These are phyloP conservation scores for Dryadomyces quercivorus DNA, from an alignment of 2,329 filamentous ascomycete genomes.

Conservation along the genomic window DNA sequence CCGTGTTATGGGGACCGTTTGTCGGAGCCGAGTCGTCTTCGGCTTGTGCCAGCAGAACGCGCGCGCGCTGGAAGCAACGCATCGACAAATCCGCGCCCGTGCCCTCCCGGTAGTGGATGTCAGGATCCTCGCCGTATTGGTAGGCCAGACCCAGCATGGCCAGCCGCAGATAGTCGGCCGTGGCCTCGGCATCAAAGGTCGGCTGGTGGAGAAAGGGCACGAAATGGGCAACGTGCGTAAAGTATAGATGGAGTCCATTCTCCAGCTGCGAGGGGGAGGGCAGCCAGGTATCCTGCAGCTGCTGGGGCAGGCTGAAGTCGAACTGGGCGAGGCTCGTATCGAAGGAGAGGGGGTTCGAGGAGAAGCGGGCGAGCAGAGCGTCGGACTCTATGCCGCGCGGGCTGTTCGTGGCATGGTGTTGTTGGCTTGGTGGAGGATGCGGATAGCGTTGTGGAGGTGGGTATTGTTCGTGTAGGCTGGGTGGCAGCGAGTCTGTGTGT, in stretches of 20 bases:
- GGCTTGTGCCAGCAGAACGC: slow-evolving; percentile 13
- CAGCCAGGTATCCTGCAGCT: slow-evolving; percentile 17
- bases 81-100: slow-evolving; percentile 17
- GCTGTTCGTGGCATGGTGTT: no score
- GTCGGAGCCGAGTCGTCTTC: slow-evolving; percentile 14
- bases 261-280: slow-evolving; percentile 19
- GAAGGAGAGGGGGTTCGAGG: not conserved
- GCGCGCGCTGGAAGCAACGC: slow-evolving; percentile 21
- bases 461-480: no score
- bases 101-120: slow-evolving; percentile 13
- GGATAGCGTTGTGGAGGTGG: no score
- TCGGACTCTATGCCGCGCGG: no score
- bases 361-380: not conserved
- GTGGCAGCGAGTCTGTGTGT: no score
- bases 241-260: slow-evolving; percentile 22
- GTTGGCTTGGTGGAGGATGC: no score
- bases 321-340: not conserved
- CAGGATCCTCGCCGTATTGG: slow-evolving; percentile 25
- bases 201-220: slow-evolving; percentile 24
- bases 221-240: slow-evolving; percentile 22
- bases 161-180: slow-evolving; percentile 17
- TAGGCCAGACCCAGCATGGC: slow-evolving; percentile 25
- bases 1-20: slow-evolving; percentile 9
- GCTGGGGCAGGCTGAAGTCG: slow-evolving; percentile 1
- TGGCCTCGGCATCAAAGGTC: slow-evolving; percentile 20